Conservation (phyloP, 1,284 basidiomycete genomes). For the Thecaphora thlaspeos region DNA sequence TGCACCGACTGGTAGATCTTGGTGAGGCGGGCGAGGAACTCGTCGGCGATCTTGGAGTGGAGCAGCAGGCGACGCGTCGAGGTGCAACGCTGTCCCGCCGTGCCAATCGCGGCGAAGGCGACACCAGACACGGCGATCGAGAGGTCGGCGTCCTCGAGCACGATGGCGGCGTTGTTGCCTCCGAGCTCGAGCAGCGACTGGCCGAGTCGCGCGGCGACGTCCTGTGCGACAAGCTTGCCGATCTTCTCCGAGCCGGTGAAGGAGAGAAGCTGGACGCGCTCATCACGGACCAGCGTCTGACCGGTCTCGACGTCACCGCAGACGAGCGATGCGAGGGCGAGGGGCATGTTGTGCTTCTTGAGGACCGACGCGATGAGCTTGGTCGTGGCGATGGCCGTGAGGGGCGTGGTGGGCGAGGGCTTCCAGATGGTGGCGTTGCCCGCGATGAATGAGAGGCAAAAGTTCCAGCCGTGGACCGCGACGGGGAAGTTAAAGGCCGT, state of each 20-base stretch:
- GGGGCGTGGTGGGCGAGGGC: constrained; percentile 81
- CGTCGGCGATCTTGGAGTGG: constrained; percentile 73
- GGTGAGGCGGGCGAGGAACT: constrained; percentile 73
- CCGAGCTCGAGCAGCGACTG: constrained; percentile 84
- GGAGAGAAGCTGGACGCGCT: constrained; percentile 70
- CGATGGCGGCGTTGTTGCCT: constrained; percentile 91
- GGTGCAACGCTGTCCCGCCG: constrained; percentile 91
- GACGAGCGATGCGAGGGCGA: constrained; percentile 77
- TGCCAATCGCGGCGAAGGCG: constrained; percentile 91
- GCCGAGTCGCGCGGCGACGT: constrained; percentile 76
- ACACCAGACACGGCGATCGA: constrained; percentile 81
- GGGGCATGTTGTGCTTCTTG: constrained; percentile 76
- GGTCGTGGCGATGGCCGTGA: constrained; percentile 79
- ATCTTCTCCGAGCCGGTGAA: constrained; percentile 91
- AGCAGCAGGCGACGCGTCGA: constrained; percentile 85
- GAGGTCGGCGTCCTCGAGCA: constrained; percentile 90
- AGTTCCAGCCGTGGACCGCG: constrained; percentile 72
- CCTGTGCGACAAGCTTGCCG: constrained; percentile 77
- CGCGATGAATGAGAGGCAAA: constrained; percentile 80
- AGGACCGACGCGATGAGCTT: constrained; percentile 78
- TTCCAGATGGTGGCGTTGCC: constrained; percentile 96
- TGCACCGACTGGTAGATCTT: constrained; percentile 69
- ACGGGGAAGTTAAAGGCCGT: constrained; percentile 93
- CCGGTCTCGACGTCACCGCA: constrained; percentile 80
- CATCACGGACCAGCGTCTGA: constrained; percentile 72